Evolutionary conservation across 768 basidiomycete genomes (phyloP), one percentile per base, ranked within the genome.

Genomic region (Tylopilus balloui): DNA sequence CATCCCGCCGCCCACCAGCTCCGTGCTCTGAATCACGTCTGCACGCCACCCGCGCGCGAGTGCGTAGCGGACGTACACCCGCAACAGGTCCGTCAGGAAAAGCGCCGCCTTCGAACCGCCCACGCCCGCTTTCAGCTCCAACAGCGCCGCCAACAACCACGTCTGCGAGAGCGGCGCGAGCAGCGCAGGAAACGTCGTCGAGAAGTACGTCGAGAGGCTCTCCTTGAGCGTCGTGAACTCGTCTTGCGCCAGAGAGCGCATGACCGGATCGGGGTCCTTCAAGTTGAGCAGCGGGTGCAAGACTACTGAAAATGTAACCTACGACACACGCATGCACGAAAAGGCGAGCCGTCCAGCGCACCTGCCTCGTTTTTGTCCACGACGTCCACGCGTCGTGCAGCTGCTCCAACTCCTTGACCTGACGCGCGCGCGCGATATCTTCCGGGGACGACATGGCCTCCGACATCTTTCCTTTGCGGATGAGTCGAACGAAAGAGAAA

Each of bases 41-140:
- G 80, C 73, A 32, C 77, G 75, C 90, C 91, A 96, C 0, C 73
- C 74, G 13, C 71, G 70, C 0, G 67, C 56, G 34, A 70, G 64
- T 4, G 84, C 82, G 17, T 78, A 73, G 25, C 88, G 79, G 21
- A 77, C 69, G 63, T 97, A 97, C 84, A 97, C 93, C 28, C 85
- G 72, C 36, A 89, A 59, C 24, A 98, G 64, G 44, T 94, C 86
- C 1, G 71, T 76, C 2, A 88, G 73, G 57, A 97, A 98, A 0
- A 96, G 73, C 17, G 82, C 79, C 2, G 93, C 78, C 65, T 99
- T 95, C 1, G 84, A 83, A 1, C 95, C 95, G 0, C 95, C 95
- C 0, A 93, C 91, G 14, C 93, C 95, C 0, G 92, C 81, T 60
- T 95, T 95, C 41, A 98, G 72, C 59, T 98, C 95, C 53, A 99